Evolutionary conservation across 2,329 filamentous ascomycete species (phyloP).

Genomic region (Diaporthe ilicicola): DNA sequence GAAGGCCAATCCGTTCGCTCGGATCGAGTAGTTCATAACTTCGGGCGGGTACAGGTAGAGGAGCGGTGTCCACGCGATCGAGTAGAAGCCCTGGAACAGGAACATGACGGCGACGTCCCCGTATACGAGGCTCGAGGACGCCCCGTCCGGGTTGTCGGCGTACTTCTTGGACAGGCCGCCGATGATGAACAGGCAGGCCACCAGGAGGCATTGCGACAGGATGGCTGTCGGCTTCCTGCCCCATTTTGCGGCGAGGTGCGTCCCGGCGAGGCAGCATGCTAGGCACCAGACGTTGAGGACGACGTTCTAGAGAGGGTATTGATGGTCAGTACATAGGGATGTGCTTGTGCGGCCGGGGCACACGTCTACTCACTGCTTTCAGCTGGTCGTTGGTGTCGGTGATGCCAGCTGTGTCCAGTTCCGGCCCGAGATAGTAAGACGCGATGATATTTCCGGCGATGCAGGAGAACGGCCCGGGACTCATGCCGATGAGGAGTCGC

Average conservation of each 20-base stretch:
- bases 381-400: constrained; percentile 52
- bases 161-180: constrained; percentile 57
- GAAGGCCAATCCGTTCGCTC: constrained; percentile 55
- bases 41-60: constrained; percentile 58
- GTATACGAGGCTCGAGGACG: constrained; percentile 44
- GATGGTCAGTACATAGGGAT: background rate
- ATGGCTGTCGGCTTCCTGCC: constrained; percentile 55
- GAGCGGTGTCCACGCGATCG: constrained; percentile 59
- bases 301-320: constrained; percentile 49
- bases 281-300: constrained; percentile 61
- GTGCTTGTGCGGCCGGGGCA: too few relatives aligned
- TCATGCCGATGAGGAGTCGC: constrained; percentile 49
- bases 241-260: constrained; percentile 50
- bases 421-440: constrained; percentile 51
- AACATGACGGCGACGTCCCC: constrained; percentile 58
- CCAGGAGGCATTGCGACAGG: constrained; percentile 47
- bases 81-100: constrained; percentile 60
- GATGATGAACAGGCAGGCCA: constrained; percentile 58
- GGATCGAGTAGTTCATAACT: constrained; percentile 57
- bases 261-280: constrained; percentile 50
- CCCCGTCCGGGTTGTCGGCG: constrained; percentile 39
- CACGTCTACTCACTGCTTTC: constrained; percentile 47
- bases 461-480: constrained; percentile 43
- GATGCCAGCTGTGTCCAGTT: constrained; percentile 56
- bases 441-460: constrained; percentile 50